Evolutionary conservation across 805 yeast species (phyloP).

Genomic region (Hemisphaericaspora nanyangensis): DNA sequence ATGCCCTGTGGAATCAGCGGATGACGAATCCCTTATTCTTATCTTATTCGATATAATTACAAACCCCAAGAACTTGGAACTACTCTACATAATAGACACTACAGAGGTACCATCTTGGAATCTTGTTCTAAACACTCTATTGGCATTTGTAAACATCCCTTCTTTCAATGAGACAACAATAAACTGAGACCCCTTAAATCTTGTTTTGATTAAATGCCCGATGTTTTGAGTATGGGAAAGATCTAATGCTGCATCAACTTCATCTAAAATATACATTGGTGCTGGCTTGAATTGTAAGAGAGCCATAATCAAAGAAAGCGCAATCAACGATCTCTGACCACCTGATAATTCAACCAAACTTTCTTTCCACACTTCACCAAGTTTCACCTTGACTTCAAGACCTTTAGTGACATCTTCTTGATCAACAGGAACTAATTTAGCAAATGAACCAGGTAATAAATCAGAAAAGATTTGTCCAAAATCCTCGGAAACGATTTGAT

Average conservation of each 20-base stretch:
- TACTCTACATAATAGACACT: slow-evolving; percentile 60
- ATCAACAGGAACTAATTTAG: slow-evolving; percentile 80
- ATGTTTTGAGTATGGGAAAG: slow-evolving; percentile 95
- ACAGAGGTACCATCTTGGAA: slow-evolving; percentile 97
- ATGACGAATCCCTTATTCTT: no score
- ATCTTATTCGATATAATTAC: no score
- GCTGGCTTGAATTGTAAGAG: slow-evolving; percentile 94
- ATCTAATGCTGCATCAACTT: slow-evolving; percentile 98
- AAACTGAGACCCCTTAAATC: slow-evolving; percentile 94
- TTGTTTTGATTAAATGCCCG: slow-evolving; percentile 91
- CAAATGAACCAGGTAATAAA: slow-evolving; percentile 82
- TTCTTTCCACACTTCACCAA: slow-evolving; percentile 95
- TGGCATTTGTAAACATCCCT: slow-evolving; percentile 98
- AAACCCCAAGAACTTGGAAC: no score
- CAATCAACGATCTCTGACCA: slow-evolving; percentile 94
- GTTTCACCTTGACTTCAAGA: slow-evolving; percentile 79
- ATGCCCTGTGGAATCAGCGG: no score
- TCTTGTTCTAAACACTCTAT: slow-evolving; percentile 86
- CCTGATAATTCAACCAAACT: slow-evolving; percentile 93
- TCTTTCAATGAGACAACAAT: slow-evolving; percentile 95
- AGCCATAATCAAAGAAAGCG: slow-evolving; percentile 88
- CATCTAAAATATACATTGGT: slow-evolving; percentile 96
- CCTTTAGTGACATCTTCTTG: slow-evolving; percentile 86
- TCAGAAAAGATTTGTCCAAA: slow-evolving; percentile 90
- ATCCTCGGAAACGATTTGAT: slow-evolving; percentile 81